Evolutionary conservation across 257 asterid species (phyloP), one percentile per base, ranked within the genome.

Genomic region (Plantago ovata): DNA sequence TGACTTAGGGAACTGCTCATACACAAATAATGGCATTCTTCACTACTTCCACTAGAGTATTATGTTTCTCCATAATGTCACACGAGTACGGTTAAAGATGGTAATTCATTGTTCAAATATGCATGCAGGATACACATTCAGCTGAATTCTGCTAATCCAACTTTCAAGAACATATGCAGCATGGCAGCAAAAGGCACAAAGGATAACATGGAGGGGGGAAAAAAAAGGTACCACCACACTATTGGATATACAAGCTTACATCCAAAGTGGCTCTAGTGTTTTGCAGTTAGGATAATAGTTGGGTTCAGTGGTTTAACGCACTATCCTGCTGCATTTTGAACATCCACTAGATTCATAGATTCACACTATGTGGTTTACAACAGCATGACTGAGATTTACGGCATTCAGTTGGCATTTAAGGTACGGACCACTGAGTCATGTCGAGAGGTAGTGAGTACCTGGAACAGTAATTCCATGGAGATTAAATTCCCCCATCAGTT

Each of bases 391-490:
- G 21, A 45, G 6, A 13, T 1, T 20, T 15, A 11, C 21, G 33
- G 23, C 10, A 49, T 22, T 49, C n/a, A n/a, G n/a, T n/a, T n/a
- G n/a, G n/a, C n/a, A n/a, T n/a, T n/a, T n/a, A n/a, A n/a, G 1
- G 13, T 49, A 28, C 0, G 4, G 36, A 28, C 3, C 3, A 66
- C 60, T 43, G 23, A 40, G 42, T 41, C 22, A 38, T 13, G 10
- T 42, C 22, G 58, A 42, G 42, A 70, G 58, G 43, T 23, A 53
- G 24, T n/a, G n/a, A n/a, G n/a, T 73, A 93, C 99, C 99, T 45
- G 97, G 97, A 61, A 83, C 94, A 58, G 99, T 93, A 58, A 93
- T 86, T 66, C 99, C 99, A 68, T 77, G 95, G 66, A 93, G 97
- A 74, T 81, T 83, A 70, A 93, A 93, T 78, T 84, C 88, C 20